Conservation (phyloP, 176 grass and related monocot genomes). For the maize (Zea mays) region DNA sequence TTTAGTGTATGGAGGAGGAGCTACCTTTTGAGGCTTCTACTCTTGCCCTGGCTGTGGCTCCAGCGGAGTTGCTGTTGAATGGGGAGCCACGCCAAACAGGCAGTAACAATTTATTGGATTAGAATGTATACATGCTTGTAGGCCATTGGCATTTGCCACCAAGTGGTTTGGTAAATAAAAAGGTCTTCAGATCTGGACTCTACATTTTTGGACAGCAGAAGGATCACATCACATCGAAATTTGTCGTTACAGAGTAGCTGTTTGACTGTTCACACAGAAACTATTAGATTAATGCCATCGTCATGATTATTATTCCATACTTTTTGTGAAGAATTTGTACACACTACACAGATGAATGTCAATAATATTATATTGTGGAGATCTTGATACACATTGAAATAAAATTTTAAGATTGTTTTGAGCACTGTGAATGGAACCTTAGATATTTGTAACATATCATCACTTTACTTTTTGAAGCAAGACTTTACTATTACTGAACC, state of each 20-base stretch:
- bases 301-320: background rate
- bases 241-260: background rate
- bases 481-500: background rate
- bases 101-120: background rate
- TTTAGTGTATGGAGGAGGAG: background rate
- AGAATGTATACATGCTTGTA: background rate
- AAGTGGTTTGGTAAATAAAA: background rate
- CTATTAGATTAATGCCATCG: background rate
- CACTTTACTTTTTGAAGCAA: background rate
- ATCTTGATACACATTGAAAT: background rate
- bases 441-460: background rate
- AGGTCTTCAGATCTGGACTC: background rate
- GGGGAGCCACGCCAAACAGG: background rate
- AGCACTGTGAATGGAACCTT: background rate
- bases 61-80: background rate
- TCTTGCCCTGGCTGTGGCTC: too few species aligned
- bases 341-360: background rate
- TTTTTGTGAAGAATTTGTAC: slow-evolving; percentile 9
- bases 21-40: background rate
- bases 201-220: background rate
- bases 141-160: background rate
- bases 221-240: background rate
- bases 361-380: background rate
- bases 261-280: background rate
- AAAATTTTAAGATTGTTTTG: background rate